Evolutionary conservation across 1,284 basidiomycete species (phyloP).

Genomic region (Termitomyces sp.): DNA sequence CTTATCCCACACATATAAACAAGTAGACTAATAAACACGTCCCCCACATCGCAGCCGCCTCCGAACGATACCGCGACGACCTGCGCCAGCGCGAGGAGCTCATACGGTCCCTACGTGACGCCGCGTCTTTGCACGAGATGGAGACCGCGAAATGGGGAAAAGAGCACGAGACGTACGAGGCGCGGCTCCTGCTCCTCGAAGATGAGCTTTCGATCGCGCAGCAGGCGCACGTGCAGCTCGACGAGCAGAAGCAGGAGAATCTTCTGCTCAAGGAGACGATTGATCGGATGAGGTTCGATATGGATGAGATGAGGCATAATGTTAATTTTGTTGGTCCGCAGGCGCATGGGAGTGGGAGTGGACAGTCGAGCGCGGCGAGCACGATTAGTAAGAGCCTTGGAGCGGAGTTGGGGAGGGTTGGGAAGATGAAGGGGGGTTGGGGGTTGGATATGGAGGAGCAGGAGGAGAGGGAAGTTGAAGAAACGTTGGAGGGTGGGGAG

Average conservation of each 20-base stretch:
- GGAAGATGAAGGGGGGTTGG: conserved; percentile 48
- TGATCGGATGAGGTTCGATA: conserved; percentile 83
- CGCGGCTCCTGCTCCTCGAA: conserved; percentile 69
- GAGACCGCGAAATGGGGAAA: conserved; percentile 57
- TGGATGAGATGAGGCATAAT: conserved; percentile 78
- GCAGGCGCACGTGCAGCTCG: conserved; percentile 66
- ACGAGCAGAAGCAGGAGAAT: conserved; percentile 90
- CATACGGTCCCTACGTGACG: conserved; percentile 60
- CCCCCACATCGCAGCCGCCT: conserved; percentile 45
- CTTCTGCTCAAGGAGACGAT: conserved; percentile 88
- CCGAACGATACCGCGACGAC: conserved; percentile 72
- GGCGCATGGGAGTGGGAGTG: conserved; percentile 30
- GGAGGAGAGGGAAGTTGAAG: conserved; percentile 26
- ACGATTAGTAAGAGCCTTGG: conserved; percentile 75
- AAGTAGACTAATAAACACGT: neutral
- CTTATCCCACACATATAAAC: neutral
- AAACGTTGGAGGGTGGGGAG: conserved; percentile 16
- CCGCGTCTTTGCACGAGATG: conserved; percentile 51
- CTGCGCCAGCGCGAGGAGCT: conserved; percentile 70
- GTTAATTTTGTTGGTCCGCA: conserved; percentile 26
- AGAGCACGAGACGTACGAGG: conserved; percentile 68
- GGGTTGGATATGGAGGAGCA: conserved; percentile 30
- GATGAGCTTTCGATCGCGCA: conserved; percentile 63
- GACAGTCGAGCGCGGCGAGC: conserved; percentile 44
- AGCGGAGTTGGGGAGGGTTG: conserved; percentile 57